Evolutionary conservation across 805 yeast species (phyloP), one percentile per base, ranked within the genome.

Genomic region (Nakazawaea wyomingensis): DNA sequence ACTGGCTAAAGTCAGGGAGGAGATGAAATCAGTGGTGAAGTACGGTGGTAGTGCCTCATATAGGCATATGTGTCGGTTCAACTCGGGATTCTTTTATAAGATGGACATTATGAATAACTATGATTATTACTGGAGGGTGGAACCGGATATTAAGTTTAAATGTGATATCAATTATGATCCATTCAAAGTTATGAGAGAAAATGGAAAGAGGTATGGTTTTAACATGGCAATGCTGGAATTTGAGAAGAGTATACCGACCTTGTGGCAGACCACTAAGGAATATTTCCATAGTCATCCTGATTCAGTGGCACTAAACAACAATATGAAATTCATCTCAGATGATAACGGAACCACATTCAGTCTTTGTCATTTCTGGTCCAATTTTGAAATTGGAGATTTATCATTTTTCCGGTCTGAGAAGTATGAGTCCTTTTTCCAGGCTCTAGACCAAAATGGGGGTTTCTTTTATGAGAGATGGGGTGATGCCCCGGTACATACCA

Each of bases 401-500:
- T 70, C 72, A 40, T 73, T 82, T 53, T 81, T 77, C 74, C 59
- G 84, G 50, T 50, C 69, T n/a, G 68, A 72, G 38, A 75, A 73
- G 16, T 82, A 82, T 59, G 52, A 56, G 22, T 62, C 64, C 46
- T 82, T 70, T 59, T 82, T 82, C 54, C 69, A 78, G 28, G 54
- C 64, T 47, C 65, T 82, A 46, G 88, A 82, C 59, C 53, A 65
- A 40, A 68, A 76, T 2, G 85, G 85, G 20, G 83, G 84, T 35
- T 81, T 82, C 61, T 82, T 79, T 61, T 82, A 82, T 60, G 86
- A 82, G 59, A 68, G 88, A 59, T 82, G 88, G 88, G 88, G 88
- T 20, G 88, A 82, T 60, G 88, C 88, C 0, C 87, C 87, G 3
- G 72, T 82, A 35, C 88, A 82, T 59, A 72, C 85, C 3, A 65